Percentiles rank a stretch among this genome's conserved stretches.
Conservation (phyloP, 306 rosid genomes). For the Astragalus membranaceus region DNA sequence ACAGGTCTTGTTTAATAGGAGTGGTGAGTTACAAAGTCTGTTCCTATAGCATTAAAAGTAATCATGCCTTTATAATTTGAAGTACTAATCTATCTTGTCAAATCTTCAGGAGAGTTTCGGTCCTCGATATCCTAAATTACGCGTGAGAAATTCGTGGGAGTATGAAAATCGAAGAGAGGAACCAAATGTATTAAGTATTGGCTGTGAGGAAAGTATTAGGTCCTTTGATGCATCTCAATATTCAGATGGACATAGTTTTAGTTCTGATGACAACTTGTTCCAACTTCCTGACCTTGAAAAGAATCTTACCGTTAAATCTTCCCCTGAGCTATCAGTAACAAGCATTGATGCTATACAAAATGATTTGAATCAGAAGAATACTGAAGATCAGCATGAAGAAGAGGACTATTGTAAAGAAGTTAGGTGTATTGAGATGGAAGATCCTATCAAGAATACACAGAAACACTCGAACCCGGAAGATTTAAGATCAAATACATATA, state of each 20-base stretch:
- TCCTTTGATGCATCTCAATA: constrained; percentile 69
- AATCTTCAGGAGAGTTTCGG: constrained; percentile 45
- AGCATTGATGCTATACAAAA: constrained; percentile 27
- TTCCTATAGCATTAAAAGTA: constrained; percentile 17
- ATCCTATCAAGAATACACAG: constrained; percentile 27
- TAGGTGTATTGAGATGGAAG: constrained; percentile 71
- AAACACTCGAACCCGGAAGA: constrained; percentile 29
- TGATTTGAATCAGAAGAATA: constrained; percentile 32
- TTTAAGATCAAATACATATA: constrained; percentile 38
- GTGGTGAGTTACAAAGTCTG: constrained; percentile 51
- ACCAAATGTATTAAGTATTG: constrained; percentile 25
- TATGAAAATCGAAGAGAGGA: constrained; percentile 35
- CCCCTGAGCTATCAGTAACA: constrained; percentile 32
- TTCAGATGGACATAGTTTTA: constrained; percentile 66
- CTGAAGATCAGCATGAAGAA: constrained; percentile 50
- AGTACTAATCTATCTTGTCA: constrained; percentile 16
- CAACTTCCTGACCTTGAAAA: constrained; percentile 63
- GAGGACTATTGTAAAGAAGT: constrained; percentile 73
- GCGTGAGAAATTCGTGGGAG: constrained; percentile 56
- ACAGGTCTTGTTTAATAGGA: constrained; percentile 34
- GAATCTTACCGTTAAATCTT: constrained; percentile 35
- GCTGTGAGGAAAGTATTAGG: constrained; percentile 38
- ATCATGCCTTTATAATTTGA: neutral
- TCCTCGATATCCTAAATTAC: constrained; percentile 55
- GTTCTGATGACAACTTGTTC: constrained; percentile 58